Evolutionary conservation across 2,329 filamentous ascomycete genomes (phyloP), one percentile per base, ranked within the genome.

Genomic region (Epichloe gansuensis): DNA sequence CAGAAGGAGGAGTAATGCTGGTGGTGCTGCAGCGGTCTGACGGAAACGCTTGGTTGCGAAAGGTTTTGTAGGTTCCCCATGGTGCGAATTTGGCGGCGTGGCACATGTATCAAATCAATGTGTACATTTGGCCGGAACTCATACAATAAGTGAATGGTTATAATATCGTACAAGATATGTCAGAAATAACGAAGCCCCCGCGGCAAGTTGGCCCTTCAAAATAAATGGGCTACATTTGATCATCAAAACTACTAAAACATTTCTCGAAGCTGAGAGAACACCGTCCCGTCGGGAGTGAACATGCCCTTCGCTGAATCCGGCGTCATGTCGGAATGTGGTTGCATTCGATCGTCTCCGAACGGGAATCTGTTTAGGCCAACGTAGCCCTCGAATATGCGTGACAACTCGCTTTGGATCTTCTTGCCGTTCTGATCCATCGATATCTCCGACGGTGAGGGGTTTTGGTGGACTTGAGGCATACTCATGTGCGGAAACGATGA

Each of bases 341-440:
- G 47, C 3, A 58, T 56, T 31, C 61, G 60, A 9, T 56, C 58
- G 27, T 61, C 58, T 15, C 56, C 58, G 11, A 60, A 60, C 39
- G 66, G 64, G 46, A 67, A 68, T 51, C 67, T 58, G 25, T 65
- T 67, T 39, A 68, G 57, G 1, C 62, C 64, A 4, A 70, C 63
- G 47, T 70, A 71, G 38, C 64, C 64, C 52, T 71, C 67, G 39
- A 69, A 70, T 17, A 73, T 70, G 1, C 71, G 70, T 12, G 71
- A 74, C 72, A 81, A 76, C 58, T 81, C 77, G 23, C 58, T 73
- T 51, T 76, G 75, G 39, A 81, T 71, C 56, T 70, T 70, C 31
- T 68, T 56, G 4, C 77, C 76, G 31, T 78, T 80, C 61, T 67
- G 59, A 8, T 59, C 62, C 38, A 62, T 21, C 12, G 59, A 54